Evolutionary conservation across 2,329 filamentous ascomycete species (phyloP).

Genomic region (Thielaviopsis populi): DNA sequence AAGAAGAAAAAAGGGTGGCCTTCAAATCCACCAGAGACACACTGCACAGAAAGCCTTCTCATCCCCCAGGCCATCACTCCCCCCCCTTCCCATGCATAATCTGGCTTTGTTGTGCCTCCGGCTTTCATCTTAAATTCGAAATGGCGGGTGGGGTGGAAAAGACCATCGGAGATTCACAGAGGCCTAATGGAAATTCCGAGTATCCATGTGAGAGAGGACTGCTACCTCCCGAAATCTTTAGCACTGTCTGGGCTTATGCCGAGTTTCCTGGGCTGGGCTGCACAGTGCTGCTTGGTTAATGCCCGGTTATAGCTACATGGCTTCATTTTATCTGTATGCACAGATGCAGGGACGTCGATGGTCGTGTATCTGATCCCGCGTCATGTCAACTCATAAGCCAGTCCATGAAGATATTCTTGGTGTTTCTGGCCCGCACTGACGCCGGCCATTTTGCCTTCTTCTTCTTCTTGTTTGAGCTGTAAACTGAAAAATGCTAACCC

Average conservation of each 20-base stretch:
- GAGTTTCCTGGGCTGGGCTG: background rate
- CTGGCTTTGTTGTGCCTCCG: no score
- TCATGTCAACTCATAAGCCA: background rate
- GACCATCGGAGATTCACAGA: background rate
- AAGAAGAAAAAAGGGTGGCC: background rate
- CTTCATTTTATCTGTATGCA: background rate
- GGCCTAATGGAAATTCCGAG: background rate
- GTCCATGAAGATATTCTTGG: background rate
- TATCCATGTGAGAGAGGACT: background rate
- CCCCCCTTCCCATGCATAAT: background rate
- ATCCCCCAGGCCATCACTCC: background rate
- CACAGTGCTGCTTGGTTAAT: background rate
- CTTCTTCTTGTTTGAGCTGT: background rate
- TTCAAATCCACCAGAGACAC: background rate
- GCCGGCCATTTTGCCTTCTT: background rate
- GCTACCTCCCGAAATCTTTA: slow-evolving; percentile 1
- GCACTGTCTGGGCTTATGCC: background rate
- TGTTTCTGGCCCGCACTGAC: background rate
- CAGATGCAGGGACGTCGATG: background rate
- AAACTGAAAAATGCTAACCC: background rate
- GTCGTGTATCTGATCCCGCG: background rate
- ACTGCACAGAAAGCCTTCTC: background rate
- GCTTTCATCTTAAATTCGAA: background rate
- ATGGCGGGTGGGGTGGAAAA: background rate
- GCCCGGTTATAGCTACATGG: background rate